Evolutionary conservation across 2,329 filamentous ascomycete species (phyloP), one percentile per base, ranked within the genome.

Genomic region (Epichloe hybrida): DNA sequence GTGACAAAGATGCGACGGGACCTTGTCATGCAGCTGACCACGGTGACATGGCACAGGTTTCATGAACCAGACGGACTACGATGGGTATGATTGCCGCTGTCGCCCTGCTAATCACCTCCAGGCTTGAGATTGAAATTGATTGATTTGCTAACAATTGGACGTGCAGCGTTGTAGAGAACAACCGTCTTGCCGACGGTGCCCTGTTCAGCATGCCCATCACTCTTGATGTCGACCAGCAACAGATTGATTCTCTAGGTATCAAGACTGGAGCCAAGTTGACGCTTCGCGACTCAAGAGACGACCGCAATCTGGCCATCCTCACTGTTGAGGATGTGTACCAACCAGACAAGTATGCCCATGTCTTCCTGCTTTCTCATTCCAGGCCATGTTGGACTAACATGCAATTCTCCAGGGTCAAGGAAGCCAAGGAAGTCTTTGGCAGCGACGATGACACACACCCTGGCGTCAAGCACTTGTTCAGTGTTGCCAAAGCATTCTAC

Each of bases 151-250:
- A 50, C 38, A 17, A 36, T 5, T 41, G 9, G 31, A 37, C 6
- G n/a, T 34, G 31, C 41, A 93, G 89, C 56, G 93, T 98, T 57
- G 90, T 96, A 59, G 83, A 84, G 69, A 81, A 91, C 61, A 83
- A 86, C 74, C 87, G 93, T 61, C 84, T 98, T 53, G 81, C 81
- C 53, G 83, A 88, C 71, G 93, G 93, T 67, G 83, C 83, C 66
- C 84, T 98, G 62, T 97, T 97, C 75, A 87, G 81, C 70, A 98
- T 98, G 73, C 93, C 93, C 63, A 97, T 98, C 70, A 94, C 86
- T 61, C 83, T 98, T 58, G 93, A 98, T 68, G 75, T 94, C 55
- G 80, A 77, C 57, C 75, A 88, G 66, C 71, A 84, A 64, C 81
- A 80, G 53, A 86, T 97, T 64, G 77, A 91, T 57, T 76, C 83